phyloP scores from a whole-genome alignment of 148 eudicot species.

The Camellia granthamiana region DNA sequence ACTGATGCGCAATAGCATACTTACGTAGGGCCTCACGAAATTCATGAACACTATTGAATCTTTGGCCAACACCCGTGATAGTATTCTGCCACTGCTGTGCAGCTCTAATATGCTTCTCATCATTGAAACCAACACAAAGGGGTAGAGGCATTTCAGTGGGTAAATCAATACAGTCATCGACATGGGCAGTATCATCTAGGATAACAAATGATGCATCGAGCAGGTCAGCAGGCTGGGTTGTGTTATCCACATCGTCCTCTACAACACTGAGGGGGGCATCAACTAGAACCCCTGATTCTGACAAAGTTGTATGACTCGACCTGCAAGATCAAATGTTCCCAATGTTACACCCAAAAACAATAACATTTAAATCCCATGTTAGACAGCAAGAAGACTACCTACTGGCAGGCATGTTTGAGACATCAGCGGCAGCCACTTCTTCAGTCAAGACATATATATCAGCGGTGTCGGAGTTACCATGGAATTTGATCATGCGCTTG shows the following conservation, averaged over 20 bases:
- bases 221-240: constrained; percentile 45
- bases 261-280: constrained; percentile 37
- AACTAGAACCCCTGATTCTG: constrained; percentile 58
- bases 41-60: constrained; percentile 79
- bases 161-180: constrained; percentile 41
- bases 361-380: constrained; percentile 12
- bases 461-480: constrained; percentile 43
- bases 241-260: constrained; percentile 52
- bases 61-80: constrained; percentile 92
- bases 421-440: constrained; percentile 58
- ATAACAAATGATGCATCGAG: constrained; percentile 60
- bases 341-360: constrained; percentile 21
- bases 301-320: constrained; percentile 82
- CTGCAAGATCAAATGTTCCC: constrained; percentile 40
- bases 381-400: constrained; percentile 49
- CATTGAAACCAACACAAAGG: constrained; percentile 38
- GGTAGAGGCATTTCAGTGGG: constrained; percentile 36
- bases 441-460: constrained; percentile 70
- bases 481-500: constrained; percentile 77
- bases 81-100: constrained; percentile 83
- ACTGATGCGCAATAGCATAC: constrained; percentile 84
- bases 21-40: constrained; percentile 89
- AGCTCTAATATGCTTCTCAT: constrained; percentile 69
- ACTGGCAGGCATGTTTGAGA: constrained; percentile 72
- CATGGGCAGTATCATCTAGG: constrained; percentile 40